Evolutionary conservation across 2,329 filamentous ascomycete genomes (phyloP), one percentile per base, ranked within the genome.

Genomic region (Neopestalotiopsis sp.): DNA sequence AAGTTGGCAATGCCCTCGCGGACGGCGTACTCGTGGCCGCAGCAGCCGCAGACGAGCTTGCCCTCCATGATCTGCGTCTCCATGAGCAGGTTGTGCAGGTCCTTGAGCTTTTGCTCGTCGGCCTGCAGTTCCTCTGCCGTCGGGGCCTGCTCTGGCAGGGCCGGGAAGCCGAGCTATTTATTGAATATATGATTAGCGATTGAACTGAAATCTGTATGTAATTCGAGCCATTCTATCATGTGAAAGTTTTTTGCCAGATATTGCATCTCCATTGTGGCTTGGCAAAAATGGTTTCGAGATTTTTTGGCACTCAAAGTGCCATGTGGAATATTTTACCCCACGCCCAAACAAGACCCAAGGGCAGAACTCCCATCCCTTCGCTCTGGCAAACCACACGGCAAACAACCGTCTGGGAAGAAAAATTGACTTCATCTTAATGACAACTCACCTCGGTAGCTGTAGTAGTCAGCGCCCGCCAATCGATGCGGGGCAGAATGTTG

Each of bases 1-100:
- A 99, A 99, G 81, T 98, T 98, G 70, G 94, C 94, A 80, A 98
- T 97, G 5, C 96, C 96, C 82, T 99, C 95, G 79, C 96, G 95
- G 71, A 99, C 91, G 69, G 90, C 90, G 81, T 98, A 99, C 84
- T 97, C 94, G 79, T 98, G 95, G 62, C 93, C 94, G 79, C 96
- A 99, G 81, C 92, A 93, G 62, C 89, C 94, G 80, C 96, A 99
- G 5, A 95, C 92, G 72, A 99, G 86, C 81, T 93, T 95, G 3
- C 96, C 96, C 81, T 95, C 93, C 49, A 90, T 88, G 70, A 99
- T 93, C 76, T 94, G 92, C 70, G 96, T 99, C 86, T 98, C 93
- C 74, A 98, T 86, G 49, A 98, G 84, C 67, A 98, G 80, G 28
- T 89, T 88, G 80, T 98, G 95, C 76, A 98, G 82, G 74, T 97